These are phyloP conservation scores for Venturia nashicola DNA, from an alignment of 2,329 filamentous ascomycete species.

Conservation along the genomic window DNA sequence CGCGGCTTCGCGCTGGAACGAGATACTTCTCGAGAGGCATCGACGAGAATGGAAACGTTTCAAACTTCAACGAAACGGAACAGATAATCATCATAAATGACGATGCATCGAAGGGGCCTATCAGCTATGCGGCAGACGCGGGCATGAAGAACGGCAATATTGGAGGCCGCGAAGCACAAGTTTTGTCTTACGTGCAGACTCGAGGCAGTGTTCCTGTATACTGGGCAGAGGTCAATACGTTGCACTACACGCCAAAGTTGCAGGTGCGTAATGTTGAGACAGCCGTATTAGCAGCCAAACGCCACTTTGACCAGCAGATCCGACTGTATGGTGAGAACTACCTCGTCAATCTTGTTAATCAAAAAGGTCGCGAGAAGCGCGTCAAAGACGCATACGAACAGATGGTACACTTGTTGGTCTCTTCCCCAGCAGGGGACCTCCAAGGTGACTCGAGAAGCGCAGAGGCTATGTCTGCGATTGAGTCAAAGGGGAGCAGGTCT, in stretches of 20 bases:
- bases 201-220: slow-evolving; percentile 90
- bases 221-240: slow-evolving; percentile 91
- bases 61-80: slow-evolving; percentile 98
- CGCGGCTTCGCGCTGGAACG: slow-evolving; percentile 78
- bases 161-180: slow-evolving; percentile 65
- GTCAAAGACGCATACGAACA: slow-evolving; percentile 93
- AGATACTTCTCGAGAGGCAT: slow-evolving; percentile 91
- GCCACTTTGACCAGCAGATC: slow-evolving; percentile 91
- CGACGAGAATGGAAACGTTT: slow-evolving; percentile 87
- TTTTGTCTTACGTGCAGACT: slow-evolving; percentile 91
- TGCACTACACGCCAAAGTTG: slow-evolving; percentile 83
- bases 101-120: slow-evolving; percentile 53
- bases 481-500: slow-evolving; percentile 43
- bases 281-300: slow-evolving; percentile 63
- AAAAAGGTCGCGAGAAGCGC: slow-evolving; percentile 77
- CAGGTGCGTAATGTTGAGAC: slow-evolving; percentile 77
- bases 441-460: slow-evolving; percentile 47
- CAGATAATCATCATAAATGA: slow-evolving; percentile 88
- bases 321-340: slow-evolving; percentile 91
- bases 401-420: slow-evolving; percentile 65
- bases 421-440: slow-evolving; percentile 52
- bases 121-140: slow-evolving; percentile 67
- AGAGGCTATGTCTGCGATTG: slow-evolving; percentile 73
- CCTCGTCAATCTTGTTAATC: slow-evolving; percentile 93
- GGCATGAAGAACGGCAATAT: slow-evolving; percentile 64